phyloP scores from a whole-genome alignment of 176 grass and related monocot species.

The Pontederia paniculata region DNA sequence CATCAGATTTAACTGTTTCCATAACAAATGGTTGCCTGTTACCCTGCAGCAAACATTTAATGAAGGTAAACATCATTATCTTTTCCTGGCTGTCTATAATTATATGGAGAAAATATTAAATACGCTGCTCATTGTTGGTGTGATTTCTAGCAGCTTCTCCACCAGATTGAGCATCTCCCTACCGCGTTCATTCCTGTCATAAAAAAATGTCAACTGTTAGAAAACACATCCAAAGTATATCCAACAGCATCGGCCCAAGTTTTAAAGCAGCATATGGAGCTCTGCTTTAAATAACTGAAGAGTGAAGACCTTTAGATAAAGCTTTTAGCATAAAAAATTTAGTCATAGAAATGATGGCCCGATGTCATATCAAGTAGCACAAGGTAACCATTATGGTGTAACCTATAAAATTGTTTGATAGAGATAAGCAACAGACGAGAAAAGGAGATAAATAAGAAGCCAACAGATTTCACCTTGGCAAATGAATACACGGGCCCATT shows the following conservation, averaged over 20 bases:
- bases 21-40: conserved; percentile 68
- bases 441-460: too few species aligned
- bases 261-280: neutral
- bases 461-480: too few species aligned
- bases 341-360: too few species aligned
- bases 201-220: neutral
- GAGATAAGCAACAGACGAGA: too few species aligned
- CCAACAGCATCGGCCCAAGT: neutral
- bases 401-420: too few species aligned
- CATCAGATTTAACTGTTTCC: conserved; percentile 94
- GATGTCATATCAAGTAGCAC: too few species aligned
- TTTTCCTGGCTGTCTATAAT: neutral
- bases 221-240: neutral
- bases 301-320: too few species aligned
- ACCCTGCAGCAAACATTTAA: conserved; percentile 35
- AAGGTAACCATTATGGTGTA: too few species aligned
- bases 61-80: neutral
- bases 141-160: conserved; percentile 62
- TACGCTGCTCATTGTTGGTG: conserved; percentile 75
- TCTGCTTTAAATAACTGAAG: too few species aligned
- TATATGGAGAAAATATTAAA: neutral
- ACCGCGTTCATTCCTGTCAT: conserved; percentile 64
- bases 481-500: too few species aligned
- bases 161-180: conserved; percentile 76
- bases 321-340: too few species aligned